phyloP scores from a whole-genome alignment of 2,329 filamentous ascomycete genomes.

The Aspergillus ruber region DNA sequence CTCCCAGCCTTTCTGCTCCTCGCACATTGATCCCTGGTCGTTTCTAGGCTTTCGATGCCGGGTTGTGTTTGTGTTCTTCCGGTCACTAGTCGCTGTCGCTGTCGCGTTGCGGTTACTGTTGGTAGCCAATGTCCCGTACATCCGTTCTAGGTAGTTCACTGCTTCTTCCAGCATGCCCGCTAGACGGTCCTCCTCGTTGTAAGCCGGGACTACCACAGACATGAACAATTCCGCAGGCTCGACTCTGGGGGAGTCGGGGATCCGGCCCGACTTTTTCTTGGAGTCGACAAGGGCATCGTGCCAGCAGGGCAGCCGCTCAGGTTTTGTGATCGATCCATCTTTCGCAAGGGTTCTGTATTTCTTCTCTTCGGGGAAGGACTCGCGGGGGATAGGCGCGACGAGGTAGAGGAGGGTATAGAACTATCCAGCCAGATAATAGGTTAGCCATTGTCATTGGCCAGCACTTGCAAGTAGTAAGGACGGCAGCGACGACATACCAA shows the following conservation, averaged over 20 bases:
- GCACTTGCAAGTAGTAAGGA: slow-evolving; percentile 2
- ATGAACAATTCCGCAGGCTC: slow-evolving; percentile 75
- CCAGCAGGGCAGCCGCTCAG: slow-evolving; percentile 72
- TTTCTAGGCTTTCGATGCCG: slow-evolving; percentile 17
- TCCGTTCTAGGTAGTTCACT: slow-evolving; percentile 72
- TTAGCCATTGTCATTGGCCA: background rate
- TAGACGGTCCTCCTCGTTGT: slow-evolving; percentile 84
- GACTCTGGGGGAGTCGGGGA: slow-evolving; percentile 45
- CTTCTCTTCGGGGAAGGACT: slow-evolving; percentile 71
- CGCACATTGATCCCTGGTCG: slow-evolving; percentile 19
- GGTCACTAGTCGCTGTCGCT: slow-evolving; percentile 11
- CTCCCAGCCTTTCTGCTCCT: slow-evolving; percentile 64
- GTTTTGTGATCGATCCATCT: slow-evolving; percentile 51
- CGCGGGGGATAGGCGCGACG: slow-evolving; percentile 74
- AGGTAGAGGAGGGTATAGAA: slow-evolving; percentile 63
- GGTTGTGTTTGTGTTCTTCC: slow-evolving; percentile 11
- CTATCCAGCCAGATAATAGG: slow-evolving; percentile 30
- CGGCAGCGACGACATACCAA: slow-evolving; percentile 23
- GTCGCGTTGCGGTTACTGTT: slow-evolving; percentile 29
- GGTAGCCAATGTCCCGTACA: slow-evolving; percentile 54
- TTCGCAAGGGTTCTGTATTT: slow-evolving; percentile 70
- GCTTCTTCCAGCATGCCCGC: slow-evolving; percentile 84
- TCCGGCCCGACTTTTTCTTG: slow-evolving; percentile 49
- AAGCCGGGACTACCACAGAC: slow-evolving; percentile 88
- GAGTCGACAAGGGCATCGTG: slow-evolving; percentile 63